These are phyloP conservation scores for Sinapis alba DNA, from an alignment of 441 rosid genomes.

Conservation along the genomic window DNA sequence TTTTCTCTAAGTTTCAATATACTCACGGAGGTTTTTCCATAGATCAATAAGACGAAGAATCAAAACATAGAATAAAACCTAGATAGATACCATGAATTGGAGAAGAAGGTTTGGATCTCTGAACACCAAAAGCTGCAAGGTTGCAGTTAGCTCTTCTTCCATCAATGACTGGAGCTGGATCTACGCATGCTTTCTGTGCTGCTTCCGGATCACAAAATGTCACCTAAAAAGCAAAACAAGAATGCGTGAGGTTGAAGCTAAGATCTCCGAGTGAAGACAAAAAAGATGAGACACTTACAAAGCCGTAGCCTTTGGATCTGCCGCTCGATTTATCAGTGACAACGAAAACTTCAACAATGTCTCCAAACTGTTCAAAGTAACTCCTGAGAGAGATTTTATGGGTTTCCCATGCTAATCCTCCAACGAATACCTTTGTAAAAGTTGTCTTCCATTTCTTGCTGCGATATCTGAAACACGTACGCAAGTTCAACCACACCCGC, in stretches of 20 bases:
- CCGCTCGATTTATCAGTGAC: constrained; percentile 78
- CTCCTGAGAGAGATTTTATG: constrained; percentile 72
- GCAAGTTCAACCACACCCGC: too few species aligned
- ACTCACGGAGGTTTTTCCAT: too few species aligned
- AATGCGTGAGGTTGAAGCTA: constrained; percentile 24
- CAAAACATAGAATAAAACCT: background rate
- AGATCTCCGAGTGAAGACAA: background rate
- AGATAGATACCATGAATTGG: constrained; percentile 68
- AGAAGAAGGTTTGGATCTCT: constrained; percentile 93
- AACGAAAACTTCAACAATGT: constrained; percentile 76
- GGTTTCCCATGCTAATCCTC: constrained; percentile 83
- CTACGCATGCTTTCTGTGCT: constrained; percentile 88
- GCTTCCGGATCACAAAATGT: constrained; percentile 93
- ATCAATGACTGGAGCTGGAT: constrained; percentile 93
- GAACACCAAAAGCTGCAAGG: constrained; percentile 91
- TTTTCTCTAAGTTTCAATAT: too few species aligned
- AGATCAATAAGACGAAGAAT: too few species aligned
- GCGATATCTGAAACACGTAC: background rate
- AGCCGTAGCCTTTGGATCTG: constrained; percentile 85
- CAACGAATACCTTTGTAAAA: constrained; percentile 74
- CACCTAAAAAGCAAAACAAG: constrained; percentile 53
- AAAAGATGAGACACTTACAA: constrained; percentile 42
- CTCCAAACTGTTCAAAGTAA: constrained; percentile 78
- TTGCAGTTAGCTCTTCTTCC: constrained; percentile 98
- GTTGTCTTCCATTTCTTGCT: constrained; percentile 59